Base-by-base conservation (phyloP, 768 basidiomycete species). In the Pleurotus ostreatus region DNA sequence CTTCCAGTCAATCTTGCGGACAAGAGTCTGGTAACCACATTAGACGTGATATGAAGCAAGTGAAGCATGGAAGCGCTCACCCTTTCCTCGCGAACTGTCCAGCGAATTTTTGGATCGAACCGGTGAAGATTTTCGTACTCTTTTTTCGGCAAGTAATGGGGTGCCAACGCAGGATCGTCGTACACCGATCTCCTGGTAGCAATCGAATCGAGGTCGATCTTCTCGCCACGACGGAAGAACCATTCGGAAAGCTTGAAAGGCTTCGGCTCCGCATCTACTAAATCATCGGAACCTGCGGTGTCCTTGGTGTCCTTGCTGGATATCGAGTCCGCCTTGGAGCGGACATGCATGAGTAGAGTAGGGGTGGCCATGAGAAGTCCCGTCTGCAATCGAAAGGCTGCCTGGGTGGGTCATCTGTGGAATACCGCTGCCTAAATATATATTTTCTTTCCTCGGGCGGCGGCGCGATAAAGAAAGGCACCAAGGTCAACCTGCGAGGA, bases 1-100 rank as follows among this genome's bases (percentile, higher is more conserved):
- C 58, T 76, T 84, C 78, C 79, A 83, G 61, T 87, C 83, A 26
- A 83, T 73, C 60, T 81, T 83, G 44, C 82, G 70, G 22, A 83
- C 63, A 8, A 83, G 64, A 9, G 70, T 72, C 78, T 83, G 53
- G 34, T 26, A 13, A 49, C 16, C 8, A 47, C 18, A 47, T 37
- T 25, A n/a, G 55, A 26, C 9, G 39, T 34, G 58, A 49, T 52
- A 12, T 22, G 9, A 34, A 53, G 8, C 4, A 16, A 38, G 11
- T 15, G 30, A 15, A 38, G 3, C 46, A 26, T 39, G 25, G 11
- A 47, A 18, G 16, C 0, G 62, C 70, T 53, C 26, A 74, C 77
- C 64, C 65, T 71, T 62, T 86, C 82, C 63, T 86, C 83, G 40
- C 75, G 65, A 55, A 74, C 73, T 2, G 84, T 84, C 85, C 85